Percentiles rank a stretch among this genome's conserved stretches.
These are phyloP conservation scores for Sugiyamaella xylanicola DNA, from an alignment of 1,139 yeast species.

Conservation along the genomic window DNA sequence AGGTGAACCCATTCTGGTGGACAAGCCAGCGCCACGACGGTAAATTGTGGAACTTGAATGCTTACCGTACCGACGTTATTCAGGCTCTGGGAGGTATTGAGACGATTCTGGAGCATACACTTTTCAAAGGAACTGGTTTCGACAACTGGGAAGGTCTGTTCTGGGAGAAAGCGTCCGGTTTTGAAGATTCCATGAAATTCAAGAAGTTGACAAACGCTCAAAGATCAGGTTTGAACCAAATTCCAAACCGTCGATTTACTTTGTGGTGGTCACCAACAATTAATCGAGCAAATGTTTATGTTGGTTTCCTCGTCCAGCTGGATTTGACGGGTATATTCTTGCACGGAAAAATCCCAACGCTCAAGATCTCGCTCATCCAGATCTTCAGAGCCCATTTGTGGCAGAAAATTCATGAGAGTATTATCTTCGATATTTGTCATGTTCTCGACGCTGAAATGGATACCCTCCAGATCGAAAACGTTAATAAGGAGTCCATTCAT, in stretches of 20 bases:
- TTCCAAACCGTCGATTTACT: conserved; percentile 95
- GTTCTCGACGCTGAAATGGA: conserved; percentile 88
- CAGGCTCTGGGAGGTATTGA: conserved; percentile 98
- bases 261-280: conserved; percentile 99
- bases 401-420: conserved; percentile 97
- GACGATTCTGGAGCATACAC: conserved; percentile 90
- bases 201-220: conserved; percentile 97
- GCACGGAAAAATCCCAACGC: conserved; percentile 97
- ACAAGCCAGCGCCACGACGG: conserved; percentile 93
- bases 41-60: conserved; percentile 87
- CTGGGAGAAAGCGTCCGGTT: conserved; percentile 97
- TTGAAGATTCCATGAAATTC: conserved; percentile 93
- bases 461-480: conserved; percentile 78
- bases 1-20: conserved; percentile 96
- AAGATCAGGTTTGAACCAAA: conserved; percentile 94
- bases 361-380: conserved; percentile 92
- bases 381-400: conserved; percentile 97
- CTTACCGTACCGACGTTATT: conserved; percentile 93
- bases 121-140: conserved; percentile 96
- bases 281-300: conserved; percentile 96
- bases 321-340: conserved; percentile 95
- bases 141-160: conserved; percentile 98
- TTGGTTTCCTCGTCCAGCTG: conserved; percentile 93
- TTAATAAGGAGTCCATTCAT: conserved; percentile 90
- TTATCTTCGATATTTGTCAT: conserved; percentile 91